Evolutionary conservation across 2,329 filamentous ascomycete genomes (phyloP), one percentile per base, ranked within the genome.

Genomic region (Phaeosphaeriaceae sp.): DNA sequence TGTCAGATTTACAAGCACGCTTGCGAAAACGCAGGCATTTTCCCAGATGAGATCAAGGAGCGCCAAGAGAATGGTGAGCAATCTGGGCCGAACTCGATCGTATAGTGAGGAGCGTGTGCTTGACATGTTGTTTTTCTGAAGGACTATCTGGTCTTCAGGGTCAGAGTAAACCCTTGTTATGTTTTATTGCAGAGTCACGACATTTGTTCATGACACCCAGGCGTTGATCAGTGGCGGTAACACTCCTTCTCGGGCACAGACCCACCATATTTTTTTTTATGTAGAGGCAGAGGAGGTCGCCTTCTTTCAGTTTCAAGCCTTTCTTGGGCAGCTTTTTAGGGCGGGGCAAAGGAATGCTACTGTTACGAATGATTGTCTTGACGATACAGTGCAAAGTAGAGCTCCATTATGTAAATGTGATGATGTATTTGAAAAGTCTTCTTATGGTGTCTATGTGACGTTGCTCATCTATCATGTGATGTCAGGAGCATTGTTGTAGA

Each of bases 1-100:
- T 81, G 88, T 42, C 87, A 91, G 69, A 87, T 85, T 38, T 93
- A 89, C 87, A 92, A 92, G 78, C 70, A 70, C 18, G 71, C 73
- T 0, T 75, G 72, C 45, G 70, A 74, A 33, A 70, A 72, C 41
- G 66, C 68, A n/a, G 72, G 72, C 45, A 73, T 74, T 26, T 60
- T 73, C 8, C 72, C 72, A 1, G 70, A 73, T 13, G 73, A 74
- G 54, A 70, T 73, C 56, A 74, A 74, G 49, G 68, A 74, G 50
- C 69, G 70, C 28, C 67, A 73, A 45, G 70, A 74, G 46, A 73
- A 71, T 26, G 65, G 58, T 35, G 70, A 74, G 34, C 66, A 71
- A 33, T 71, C 69, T 15, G 71, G 70, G 5, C 63, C 70, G 15
- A 71, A 65, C 56, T 70, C 52, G 13, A 53, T 60, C 21, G 34